These are phyloP conservation scores for Daldinia sp. DNA, from an alignment of 2,329 filamentous ascomycete species.

Conservation along the genomic window DNA sequence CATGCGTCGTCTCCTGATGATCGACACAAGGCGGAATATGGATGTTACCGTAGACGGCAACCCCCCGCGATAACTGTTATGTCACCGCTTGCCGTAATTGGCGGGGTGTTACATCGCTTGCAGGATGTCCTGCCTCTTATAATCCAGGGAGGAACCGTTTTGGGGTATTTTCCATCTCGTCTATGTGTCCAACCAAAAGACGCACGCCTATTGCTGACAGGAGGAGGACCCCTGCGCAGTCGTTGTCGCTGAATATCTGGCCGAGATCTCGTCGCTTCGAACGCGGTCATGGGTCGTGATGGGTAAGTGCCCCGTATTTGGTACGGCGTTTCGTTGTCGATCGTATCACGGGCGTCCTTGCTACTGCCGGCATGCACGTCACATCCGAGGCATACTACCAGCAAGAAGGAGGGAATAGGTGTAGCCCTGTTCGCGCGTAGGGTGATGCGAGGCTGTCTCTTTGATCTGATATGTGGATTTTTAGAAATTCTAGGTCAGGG, in stretches of 20 bases:
- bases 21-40: conserved; percentile 27
- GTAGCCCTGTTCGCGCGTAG: conserved; percentile 9
- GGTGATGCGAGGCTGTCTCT: conserved; percentile 9
- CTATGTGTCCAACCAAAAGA: conserved; percentile 1
- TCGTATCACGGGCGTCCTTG: conserved; percentile 31
- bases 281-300: conserved; percentile 19
- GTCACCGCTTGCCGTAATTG: conserved; percentile 36
- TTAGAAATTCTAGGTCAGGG: conserved; percentile 3
- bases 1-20: conserved; percentile 32
- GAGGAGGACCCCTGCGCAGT: conserved; percentile 16
- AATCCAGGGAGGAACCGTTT: conserved; percentile 17
- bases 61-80: conserved; percentile 31
- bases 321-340: conserved; percentile 21
- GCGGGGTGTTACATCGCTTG: conserved; percentile 47
- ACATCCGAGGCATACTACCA: conserved; percentile 40
- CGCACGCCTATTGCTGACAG: neutral
- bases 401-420: conserved; percentile 17
- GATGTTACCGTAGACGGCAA: conserved; percentile 14
- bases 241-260: conserved; percentile 23
- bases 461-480: conserved; percentile 24
- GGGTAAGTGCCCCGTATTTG: conserved; percentile 30
- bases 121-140: conserved; percentile 21
- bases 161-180: conserved; percentile 11
- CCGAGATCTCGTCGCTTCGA: conserved; percentile 29
- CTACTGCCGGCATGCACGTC: conserved; percentile 28